Percentiles rank a stretch among this genome's conserved stretches.
Evolutionary conservation across 306 rosid species (phyloP).

Genomic region (Prunus kanzakura): DNA sequence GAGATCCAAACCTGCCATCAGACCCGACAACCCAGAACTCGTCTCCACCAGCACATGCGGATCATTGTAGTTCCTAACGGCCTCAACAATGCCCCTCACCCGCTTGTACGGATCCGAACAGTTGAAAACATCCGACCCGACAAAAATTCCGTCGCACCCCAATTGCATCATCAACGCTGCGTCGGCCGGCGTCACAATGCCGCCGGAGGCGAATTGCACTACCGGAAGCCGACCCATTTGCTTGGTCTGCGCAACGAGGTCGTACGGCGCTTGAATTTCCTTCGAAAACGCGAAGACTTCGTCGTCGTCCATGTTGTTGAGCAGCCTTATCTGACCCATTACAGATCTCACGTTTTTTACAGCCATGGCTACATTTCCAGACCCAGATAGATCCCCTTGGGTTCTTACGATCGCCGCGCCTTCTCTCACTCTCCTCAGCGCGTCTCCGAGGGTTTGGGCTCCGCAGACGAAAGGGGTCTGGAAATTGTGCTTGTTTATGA

Average conservation of each 20-base stretch:
- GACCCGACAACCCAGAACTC: slow-evolving; percentile 42
- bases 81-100: slow-evolving; percentile 52
- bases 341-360: slow-evolving; percentile 50
- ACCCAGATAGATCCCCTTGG: slow-evolving; percentile 50
- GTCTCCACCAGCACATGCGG: slow-evolving; percentile 53
- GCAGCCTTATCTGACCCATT: slow-evolving; percentile 55
- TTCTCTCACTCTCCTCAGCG: slow-evolving; percentile 61
- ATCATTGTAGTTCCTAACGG: slow-evolving; percentile 59
- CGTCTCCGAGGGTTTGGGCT: slow-evolving; percentile 58
- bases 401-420: slow-evolving; percentile 65
- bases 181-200: slow-evolving; percentile 83
- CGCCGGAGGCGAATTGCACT: slow-evolving; percentile 66
- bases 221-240: slow-evolving; percentile 66
- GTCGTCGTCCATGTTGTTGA: slow-evolving; percentile 71
- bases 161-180: slow-evolving; percentile 84
- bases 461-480: slow-evolving; percentile 56
- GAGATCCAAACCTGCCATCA: slow-evolving; percentile 38
- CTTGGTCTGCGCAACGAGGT: slow-evolving; percentile 62
- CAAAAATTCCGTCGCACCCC: slow-evolving; percentile 75
- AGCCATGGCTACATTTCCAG: slow-evolving; percentile 41
- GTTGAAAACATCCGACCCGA: slow-evolving; percentile 53
- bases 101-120: slow-evolving; percentile 51
- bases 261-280: slow-evolving; percentile 67
- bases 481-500: slow-evolving; percentile 68
- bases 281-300: slow-evolving; percentile 66